Conservation (phyloP, 192 early-diverging fungal species). For the Phlyctochytrium planicorne region DNA sequence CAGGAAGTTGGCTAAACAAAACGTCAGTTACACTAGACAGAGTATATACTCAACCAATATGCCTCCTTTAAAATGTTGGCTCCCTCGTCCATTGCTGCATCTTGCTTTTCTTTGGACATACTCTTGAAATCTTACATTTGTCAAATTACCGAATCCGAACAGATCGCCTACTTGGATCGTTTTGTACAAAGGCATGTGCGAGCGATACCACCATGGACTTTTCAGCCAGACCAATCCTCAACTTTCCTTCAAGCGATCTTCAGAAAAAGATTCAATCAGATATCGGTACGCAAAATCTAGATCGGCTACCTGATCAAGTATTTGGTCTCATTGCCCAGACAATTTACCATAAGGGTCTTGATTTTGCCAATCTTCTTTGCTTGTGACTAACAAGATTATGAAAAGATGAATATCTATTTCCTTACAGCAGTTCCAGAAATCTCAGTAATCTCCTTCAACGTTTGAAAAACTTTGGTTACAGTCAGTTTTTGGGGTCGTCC, state of each 20-base stretch:
- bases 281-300: too few species aligned
- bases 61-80: constrained; percentile 62
- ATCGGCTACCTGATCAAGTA: constrained; percentile 70
- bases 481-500: constrained; percentile 78
- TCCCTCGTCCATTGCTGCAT: constrained; percentile 47
- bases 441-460: constrained; percentile 82
- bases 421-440: constrained; percentile 72
- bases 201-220: constrained; percentile 85
- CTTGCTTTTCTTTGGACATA: constrained; percentile 44
- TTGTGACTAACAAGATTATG: constrained; percentile 59
- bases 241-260: constrained; percentile 86
- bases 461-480: constrained; percentile 76
- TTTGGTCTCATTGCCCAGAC: constrained; percentile 78
- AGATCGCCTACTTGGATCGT: constrained; percentile 44
- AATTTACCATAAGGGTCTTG: constrained; percentile 70
- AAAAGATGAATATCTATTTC: not conserved
- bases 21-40: not conserved
- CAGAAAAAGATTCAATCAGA: not conserved
- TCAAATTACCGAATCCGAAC: not conserved
- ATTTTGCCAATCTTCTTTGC: constrained; percentile 76
- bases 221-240: constrained; percentile 96
- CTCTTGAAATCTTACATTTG: constrained; percentile 26
- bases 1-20: constrained; percentile 81
- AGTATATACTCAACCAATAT: constrained; percentile 52
- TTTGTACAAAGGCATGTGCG: constrained; percentile 77